phyloP scores from a whole-genome alignment of 1,139 yeast species.

The Candida dubliniensis region DNA sequence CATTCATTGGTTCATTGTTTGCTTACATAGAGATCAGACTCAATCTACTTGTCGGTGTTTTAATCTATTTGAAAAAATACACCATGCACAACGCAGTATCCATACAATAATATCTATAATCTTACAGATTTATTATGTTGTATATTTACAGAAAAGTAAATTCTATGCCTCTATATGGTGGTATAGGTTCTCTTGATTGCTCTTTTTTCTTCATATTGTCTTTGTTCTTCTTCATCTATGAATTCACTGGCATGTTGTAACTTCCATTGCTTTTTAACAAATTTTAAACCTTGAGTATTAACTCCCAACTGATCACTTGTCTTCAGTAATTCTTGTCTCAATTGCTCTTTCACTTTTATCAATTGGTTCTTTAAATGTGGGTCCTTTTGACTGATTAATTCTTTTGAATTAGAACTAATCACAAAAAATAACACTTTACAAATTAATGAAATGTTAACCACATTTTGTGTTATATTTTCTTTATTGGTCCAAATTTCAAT shows the following conservation, averaged over 20 bases:
- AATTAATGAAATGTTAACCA: constrained; percentile 58
- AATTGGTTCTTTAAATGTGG: constrained; percentile 60
- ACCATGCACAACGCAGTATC: not conserved
- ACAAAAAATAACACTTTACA: constrained; percentile 76
- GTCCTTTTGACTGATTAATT: constrained; percentile 66
- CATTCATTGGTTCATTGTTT: too few species aligned
- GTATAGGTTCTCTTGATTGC: constrained; percentile 70
- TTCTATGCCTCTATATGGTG: constrained; percentile 19
- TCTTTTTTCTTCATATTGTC: constrained; percentile 51
- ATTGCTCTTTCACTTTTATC: constrained; percentile 53
- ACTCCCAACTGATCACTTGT: constrained; percentile 71
- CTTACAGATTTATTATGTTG: not conserved
- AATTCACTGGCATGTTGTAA: constrained; percentile 71
- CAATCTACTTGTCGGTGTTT: too few species aligned
- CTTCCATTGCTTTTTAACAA: constrained; percentile 76
- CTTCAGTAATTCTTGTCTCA: constrained; percentile 52
- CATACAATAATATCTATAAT: not conserved
- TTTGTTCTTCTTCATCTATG: constrained; percentile 66
- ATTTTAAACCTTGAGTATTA: constrained; percentile 81
- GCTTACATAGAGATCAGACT: too few species aligned
- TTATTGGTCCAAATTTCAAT: constrained; percentile 73
- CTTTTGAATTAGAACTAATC: constrained; percentile 72
- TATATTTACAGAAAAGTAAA: not conserved
- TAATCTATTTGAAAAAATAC: not conserved
- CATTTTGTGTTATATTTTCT: constrained; percentile 40